Percentiles rank a stretch among this genome's conserved stretches.
These are phyloP conservation scores for Mytilinidion resinicola DNA, from an alignment of 495 filamentous ascomycete species.

Conservation along the genomic window DNA sequence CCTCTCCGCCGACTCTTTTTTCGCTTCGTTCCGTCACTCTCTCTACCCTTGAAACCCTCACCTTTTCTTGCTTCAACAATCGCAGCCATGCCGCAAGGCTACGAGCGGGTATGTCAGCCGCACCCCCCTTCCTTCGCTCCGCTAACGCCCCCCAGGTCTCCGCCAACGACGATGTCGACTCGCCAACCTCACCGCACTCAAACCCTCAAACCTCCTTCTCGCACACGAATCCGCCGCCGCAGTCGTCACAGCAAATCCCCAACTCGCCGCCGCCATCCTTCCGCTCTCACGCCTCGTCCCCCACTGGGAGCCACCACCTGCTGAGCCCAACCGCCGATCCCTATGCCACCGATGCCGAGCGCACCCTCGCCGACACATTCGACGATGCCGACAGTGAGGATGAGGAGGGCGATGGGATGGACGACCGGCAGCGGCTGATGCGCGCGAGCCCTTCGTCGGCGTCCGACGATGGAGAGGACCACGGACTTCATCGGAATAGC, in stretches of 20 bases:
- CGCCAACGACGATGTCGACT: constrained; percentile 42
- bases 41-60: constrained; percentile 7
- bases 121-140: not conserved
- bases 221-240: too few species aligned
- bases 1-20: constrained; percentile 10
- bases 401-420: constrained; percentile 56
- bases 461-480: constrained; percentile 37
- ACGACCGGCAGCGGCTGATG: constrained; percentile 82
- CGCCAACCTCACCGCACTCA: constrained; percentile 31
- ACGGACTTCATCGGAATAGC: constrained; percentile 24
- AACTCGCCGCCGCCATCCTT: constrained; percentile 93
- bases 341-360: constrained; percentile 54
- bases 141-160: constrained; percentile 28
- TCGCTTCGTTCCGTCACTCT: constrained; percentile 24
- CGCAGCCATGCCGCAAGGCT: constrained; percentile 73
- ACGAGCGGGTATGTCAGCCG: constrained; percentile 65
- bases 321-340: constrained; percentile 41
- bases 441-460: constrained; percentile 53
- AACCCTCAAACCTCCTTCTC: constrained; percentile 30
- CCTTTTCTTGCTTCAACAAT: constrained; percentile 25
- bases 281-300: constrained; percentile 74
- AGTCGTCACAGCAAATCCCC: constrained; percentile 42
- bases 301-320: constrained; percentile 49
- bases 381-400: constrained; percentile 40
- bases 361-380: constrained; percentile 84